A percentile compares a stretch with the other conserved stretches of the same genome.
Evolutionary conservation across 306 rosid genomes (phyloP).

Genomic region (Casuarina cunninghamiana): DNA sequence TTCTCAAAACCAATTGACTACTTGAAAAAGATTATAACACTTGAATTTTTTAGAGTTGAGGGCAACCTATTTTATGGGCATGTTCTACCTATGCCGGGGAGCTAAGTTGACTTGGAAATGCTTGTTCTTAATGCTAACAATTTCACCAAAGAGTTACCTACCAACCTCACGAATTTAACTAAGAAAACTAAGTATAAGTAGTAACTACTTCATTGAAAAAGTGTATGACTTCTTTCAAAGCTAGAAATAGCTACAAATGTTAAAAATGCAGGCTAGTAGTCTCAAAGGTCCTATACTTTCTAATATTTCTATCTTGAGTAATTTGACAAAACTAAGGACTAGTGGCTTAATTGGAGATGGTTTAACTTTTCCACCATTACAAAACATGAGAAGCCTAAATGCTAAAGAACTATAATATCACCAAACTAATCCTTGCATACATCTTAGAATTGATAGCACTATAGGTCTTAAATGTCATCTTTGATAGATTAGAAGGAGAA

Average conservation of each 20-base stretch:
- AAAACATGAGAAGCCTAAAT: conserved; percentile 21
- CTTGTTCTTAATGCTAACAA: conserved; percentile 28
- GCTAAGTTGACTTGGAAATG: conserved; percentile 13
- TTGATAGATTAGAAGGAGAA: conserved; percentile 29
- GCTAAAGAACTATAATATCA: conserved; percentile 31
- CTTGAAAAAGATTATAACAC: conserved; percentile 25
- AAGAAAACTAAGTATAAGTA: conserved; percentile 19
- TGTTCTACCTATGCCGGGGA: conserved; percentile 1
- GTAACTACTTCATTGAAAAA: conserved; percentile 41
- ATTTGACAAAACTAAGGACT: conserved; percentile 25
- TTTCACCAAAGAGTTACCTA: conserved; percentile 28
- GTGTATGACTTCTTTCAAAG: conserved; percentile 20
- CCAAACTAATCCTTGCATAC: conserved; percentile 19
- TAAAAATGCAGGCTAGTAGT: conserved; percentile 40
- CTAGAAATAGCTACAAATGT: conserved; percentile 12
- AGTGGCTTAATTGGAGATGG: conserved; percentile 29
- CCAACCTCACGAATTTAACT: conserved; percentile 17
- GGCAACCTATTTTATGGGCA: conserved; percentile 12
- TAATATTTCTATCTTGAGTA: conserved; percentile 22
- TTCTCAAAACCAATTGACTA: conserved; percentile 25
- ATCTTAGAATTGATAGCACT: conserved; percentile 11
- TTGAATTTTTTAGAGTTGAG: conserved; percentile 6
- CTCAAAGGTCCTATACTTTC: conserved; percentile 30
- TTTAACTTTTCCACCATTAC: conserved; percentile 18
- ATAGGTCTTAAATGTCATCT: conserved; percentile 27